Evolutionary conservation across 176 grass and related monocot species (phyloP).

Genomic region (Juncus inflexus): DNA sequence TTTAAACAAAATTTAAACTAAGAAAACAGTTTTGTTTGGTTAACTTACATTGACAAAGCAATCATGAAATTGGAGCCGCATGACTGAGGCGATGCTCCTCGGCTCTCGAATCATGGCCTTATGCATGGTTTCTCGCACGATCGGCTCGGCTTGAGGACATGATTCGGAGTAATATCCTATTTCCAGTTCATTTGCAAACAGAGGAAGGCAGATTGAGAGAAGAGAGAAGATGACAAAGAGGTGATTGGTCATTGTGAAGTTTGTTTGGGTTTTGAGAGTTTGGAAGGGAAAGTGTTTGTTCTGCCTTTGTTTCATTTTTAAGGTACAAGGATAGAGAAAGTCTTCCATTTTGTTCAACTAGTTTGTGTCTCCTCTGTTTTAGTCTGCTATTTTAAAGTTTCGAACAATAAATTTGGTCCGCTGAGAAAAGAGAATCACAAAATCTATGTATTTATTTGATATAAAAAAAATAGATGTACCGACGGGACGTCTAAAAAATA

Average conservation of each 20-base stretch:
- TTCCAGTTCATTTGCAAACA: conserved; percentile 33
- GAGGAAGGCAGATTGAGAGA: background rate
- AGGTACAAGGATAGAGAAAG: background rate
- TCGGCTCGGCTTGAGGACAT: conserved; percentile 65
- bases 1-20: background rate
- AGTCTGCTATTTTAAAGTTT: background rate
- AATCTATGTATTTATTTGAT: too few relatives aligned
- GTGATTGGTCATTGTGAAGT: background rate
- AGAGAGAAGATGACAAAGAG: background rate
- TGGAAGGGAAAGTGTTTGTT: background rate
- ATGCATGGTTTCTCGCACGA: conserved; percentile 53
- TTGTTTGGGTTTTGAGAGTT: conserved; percentile 12
- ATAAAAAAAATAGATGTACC: too few relatives aligned
- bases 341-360: background rate
- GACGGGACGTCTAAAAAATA: too few relatives aligned
- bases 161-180: conserved; percentile 74
- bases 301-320: conserved; percentile 17
- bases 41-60: conserved; percentile 90
- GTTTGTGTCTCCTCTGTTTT: background rate
- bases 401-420: too few relatives aligned
- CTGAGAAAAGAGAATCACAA: too few relatives aligned
- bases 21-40: background rate
- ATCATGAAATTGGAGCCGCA: conserved; percentile 98
- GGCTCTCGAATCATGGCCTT: conserved; percentile 52
- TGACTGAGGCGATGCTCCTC: conserved; percentile 82